Evolutionary conservation across 176 grass and related monocot species (phyloP).

Genomic region (Carex kokanica): DNA sequence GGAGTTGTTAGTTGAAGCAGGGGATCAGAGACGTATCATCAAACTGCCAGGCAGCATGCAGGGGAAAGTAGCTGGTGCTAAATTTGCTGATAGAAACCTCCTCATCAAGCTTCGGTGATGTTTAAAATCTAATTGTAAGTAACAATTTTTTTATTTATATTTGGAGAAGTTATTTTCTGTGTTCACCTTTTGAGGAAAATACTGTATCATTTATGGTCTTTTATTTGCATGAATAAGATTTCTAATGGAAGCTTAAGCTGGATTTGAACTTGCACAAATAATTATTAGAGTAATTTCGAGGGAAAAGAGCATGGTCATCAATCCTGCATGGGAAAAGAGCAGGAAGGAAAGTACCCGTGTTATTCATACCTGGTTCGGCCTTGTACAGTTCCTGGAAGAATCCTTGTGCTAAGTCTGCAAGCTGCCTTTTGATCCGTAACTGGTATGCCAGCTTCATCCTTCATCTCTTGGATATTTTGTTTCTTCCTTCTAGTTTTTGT

Average conservation of each 20-base stretch:
- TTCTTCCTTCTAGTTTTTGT: no score
- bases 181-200: background rate
- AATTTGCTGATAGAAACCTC: constrained; percentile 71
- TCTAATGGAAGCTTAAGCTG: background rate
- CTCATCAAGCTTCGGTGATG: constrained; percentile 53
- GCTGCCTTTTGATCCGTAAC: no score
- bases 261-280: background rate
- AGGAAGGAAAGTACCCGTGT: no score
- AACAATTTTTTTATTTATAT: background rate
- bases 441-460: no score
- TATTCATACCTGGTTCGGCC: no score
- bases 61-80: constrained; percentile 62
- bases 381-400: no score
- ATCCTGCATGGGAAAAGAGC: no score
- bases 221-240: background rate
- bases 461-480: no score
- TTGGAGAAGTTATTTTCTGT: background rate
- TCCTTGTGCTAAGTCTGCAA: no score
- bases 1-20: constrained; percentile 73
- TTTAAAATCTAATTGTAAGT: background rate
- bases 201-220: background rate
- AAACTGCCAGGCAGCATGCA: constrained; percentile 64
- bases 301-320: no score
- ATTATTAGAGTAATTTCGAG: no score
- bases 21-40: constrained; percentile 81